Base-by-base conservation (phyloP, 768 basidiomycete genomes). In the Imleria badia region DNA sequence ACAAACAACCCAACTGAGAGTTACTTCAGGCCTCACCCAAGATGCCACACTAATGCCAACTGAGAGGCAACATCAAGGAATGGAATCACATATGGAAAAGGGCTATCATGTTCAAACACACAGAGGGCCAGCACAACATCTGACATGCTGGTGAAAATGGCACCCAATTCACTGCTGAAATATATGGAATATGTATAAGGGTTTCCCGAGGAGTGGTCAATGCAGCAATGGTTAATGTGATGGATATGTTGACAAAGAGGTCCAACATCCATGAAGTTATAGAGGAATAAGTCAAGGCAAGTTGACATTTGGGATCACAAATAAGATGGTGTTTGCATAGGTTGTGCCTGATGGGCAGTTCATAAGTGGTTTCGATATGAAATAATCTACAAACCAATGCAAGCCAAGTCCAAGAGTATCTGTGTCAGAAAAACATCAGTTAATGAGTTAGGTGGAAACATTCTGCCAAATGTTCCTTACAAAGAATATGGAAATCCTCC, bases 381-480 rank as follows among this genome's bases (percentile, higher is more conserved):
- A 12, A 45, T n/a, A 15, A 12, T 17, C n/a, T 6, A 55, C 66
- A 9, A 34, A 66, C 65, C 50, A 1, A 65, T 55, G 51, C 53
- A 67, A 14, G 52, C 56, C 33, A 55, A 33, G 12, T 66, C 63
- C 20, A 66, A 19, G 31, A 67, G 39, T 38, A 67, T 22, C 65
- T 66, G 39, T 19, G n/a, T n/a, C n/a, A n/a, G n/a, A n/a, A n/a
- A n/a, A n/a, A n/a, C n/a, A n/a, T n/a, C n/a, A n/a, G n/a, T n/a
- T n/a, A n/a, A n/a, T n/a, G n/a, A n/a, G 26, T 15, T 34, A 2
- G 9, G 4, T n/a, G n/a, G n/a, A n/a, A n/a, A n/a, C n/a, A n/a
- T n/a, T 40, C 15, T 39, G 11, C 6, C 15, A 6, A 5, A 22
- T 1, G 5, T 39, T 52, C 14, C 65, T 44, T 50, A 66, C 65